A percentile compares a stretch with the other conserved stretches of the same genome.
phyloP scores from a whole-genome alignment of 805 yeast species.

The Yarrowia keelungensis region DNA sequence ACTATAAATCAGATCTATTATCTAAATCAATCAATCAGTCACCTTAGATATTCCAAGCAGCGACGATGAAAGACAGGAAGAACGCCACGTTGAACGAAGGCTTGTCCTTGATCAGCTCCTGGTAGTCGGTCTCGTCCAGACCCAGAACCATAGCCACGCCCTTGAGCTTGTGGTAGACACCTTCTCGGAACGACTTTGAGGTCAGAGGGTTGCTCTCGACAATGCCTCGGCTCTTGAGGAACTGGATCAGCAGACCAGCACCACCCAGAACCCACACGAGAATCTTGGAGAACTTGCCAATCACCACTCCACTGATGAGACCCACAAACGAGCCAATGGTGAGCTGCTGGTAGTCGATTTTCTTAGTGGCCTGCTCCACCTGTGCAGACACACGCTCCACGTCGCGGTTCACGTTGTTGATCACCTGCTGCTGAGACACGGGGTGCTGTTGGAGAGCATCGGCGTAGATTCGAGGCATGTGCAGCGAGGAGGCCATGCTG shows the following conservation, averaged over 20 bases:
- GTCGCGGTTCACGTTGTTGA: constrained; percentile 30
- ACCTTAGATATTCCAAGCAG: constrained; percentile 27
- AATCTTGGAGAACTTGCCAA: constrained; percentile 65
- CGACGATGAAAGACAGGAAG: constrained; percentile 19
- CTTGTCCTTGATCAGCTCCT: constrained; percentile 44
- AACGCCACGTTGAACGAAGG: constrained; percentile 31
- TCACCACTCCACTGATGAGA: constrained; percentile 61
- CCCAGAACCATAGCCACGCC: constrained; percentile 40
- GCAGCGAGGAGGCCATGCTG: constrained; percentile 13
- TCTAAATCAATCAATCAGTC: not conserved
- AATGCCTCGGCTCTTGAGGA: constrained; percentile 62
- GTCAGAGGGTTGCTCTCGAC: constrained; percentile 43
- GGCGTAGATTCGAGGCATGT: constrained; percentile 18
- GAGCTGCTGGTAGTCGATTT: constrained; percentile 62
- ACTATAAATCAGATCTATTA: not conserved
- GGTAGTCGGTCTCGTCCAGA: constrained; percentile 40
- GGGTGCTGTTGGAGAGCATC: constrained; percentile 4
- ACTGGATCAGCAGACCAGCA: constrained; percentile 56
- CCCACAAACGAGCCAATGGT: constrained; percentile 71
- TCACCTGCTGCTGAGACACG: constrained; percentile 19
- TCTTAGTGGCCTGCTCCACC: constrained; percentile 18
- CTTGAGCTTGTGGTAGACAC: constrained; percentile 35
- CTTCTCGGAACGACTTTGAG: constrained; percentile 17
- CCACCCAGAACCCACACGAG: constrained; percentile 60
- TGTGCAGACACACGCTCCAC: constrained; percentile 12